phyloP scores from a whole-genome alignment of 495 filamentous ascomycete species.

The Trichoderma orchidacearum region DNA sequence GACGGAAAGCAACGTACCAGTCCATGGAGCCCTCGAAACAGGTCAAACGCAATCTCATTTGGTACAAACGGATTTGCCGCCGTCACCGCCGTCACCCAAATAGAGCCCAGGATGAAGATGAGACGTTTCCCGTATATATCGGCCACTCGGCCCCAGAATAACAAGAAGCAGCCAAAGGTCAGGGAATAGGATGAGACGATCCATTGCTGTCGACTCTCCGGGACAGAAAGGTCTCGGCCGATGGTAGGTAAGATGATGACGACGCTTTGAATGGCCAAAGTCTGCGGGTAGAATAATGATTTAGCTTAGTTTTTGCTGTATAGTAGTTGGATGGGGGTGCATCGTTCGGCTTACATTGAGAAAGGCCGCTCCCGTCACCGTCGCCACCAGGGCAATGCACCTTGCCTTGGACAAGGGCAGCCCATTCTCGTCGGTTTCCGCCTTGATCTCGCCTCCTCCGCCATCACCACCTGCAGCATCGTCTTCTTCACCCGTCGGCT shows the following conservation, averaged over 20 bases:
- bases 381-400: constrained; percentile 32
- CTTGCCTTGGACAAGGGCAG: constrained; percentile 30
- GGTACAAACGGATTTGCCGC: constrained; percentile 51
- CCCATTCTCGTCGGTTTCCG: not conserved
- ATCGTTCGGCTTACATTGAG: constrained; percentile 29
- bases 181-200: constrained; percentile 48
- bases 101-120: constrained; percentile 54
- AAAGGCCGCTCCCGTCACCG: constrained; percentile 39
- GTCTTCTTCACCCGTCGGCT: not conserved
- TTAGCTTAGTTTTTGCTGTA: not conserved
- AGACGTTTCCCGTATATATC: constrained; percentile 61
- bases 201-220: constrained; percentile 45
- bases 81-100: constrained; percentile 46
- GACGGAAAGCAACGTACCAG: constrained; percentile 33
- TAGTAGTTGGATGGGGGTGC: not conserved
- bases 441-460: not conserved
- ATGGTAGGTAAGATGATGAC: constrained; percentile 51
- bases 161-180: constrained; percentile 54
- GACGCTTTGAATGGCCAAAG: constrained; percentile 41
- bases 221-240: constrained; percentile 37
- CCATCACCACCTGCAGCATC: not conserved
- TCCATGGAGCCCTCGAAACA: constrained; percentile 59
- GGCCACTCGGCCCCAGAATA: constrained; percentile 60
- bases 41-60: constrained; percentile 52
- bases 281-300: constrained; percentile 19